These are phyloP conservation scores for Ascomycota sp. DNA, from an alignment of 2,329 filamentous ascomycete species.

Conservation along the genomic window DNA sequence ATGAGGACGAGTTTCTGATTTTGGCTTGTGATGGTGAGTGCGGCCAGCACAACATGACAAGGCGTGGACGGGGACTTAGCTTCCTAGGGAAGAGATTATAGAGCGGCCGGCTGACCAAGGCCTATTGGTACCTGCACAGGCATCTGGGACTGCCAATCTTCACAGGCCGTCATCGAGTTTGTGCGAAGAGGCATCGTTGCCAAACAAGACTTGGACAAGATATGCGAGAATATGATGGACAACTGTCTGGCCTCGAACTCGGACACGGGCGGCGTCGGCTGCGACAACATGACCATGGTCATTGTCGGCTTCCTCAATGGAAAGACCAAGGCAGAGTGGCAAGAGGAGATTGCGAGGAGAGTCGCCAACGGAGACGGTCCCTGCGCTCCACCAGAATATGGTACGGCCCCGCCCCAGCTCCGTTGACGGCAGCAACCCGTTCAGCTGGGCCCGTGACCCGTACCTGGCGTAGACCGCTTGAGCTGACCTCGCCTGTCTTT, in stretches of 20 bases:
- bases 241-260: constrained; percentile 96
- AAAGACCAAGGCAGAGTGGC: constrained; percentile 94
- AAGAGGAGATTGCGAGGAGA: constrained; percentile 80
- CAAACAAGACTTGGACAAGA: constrained; percentile 83
- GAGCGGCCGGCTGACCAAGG: no score
- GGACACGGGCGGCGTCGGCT: constrained; percentile 91
- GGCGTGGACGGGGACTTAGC: no score
- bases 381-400: constrained; percentile 97
- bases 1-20: constrained; percentile 90
- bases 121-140: constrained; percentile 40
- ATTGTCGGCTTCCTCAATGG: constrained; percentile 78
- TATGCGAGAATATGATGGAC: constrained; percentile 99
- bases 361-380: constrained; percentile 94
- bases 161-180: constrained; percentile 91
- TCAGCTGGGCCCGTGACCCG: constrained; percentile 2
- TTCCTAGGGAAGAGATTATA: no score
- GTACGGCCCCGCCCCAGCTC: constrained; percentile 42
- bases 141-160: constrained; percentile 99
- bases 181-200: constrained; percentile 89
- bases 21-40: constrained; percentile 75
- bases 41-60: no score
- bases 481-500: constrained; percentile 7
- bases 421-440: constrained; percentile 2
- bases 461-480: constrained; percentile 4
- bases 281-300: constrained; percentile 99